These are phyloP conservation scores for Acidiella bohemica DNA, from an alignment of 495 filamentous ascomycete species.

Conservation along the genomic window DNA sequence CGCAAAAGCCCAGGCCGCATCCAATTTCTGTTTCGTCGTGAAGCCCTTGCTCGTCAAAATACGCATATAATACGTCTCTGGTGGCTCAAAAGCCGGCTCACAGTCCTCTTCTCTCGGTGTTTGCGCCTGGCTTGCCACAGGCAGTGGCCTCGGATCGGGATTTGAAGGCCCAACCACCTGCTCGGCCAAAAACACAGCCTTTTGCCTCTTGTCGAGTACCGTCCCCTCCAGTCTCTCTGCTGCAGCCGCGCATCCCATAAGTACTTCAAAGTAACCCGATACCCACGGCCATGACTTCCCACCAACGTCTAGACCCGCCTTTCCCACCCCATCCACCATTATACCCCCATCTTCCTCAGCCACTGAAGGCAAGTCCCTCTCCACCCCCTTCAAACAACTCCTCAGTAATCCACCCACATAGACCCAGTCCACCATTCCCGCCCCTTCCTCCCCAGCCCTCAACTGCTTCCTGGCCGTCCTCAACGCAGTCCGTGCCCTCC, in stretches of 20 bases:
- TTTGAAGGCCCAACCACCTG: slow-evolving; percentile 71
- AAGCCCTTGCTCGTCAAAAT: slow-evolving; percentile 68
- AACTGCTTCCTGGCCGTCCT: slow-evolving; percentile 10
- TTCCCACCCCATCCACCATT: slow-evolving; percentile 40
- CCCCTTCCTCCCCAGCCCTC: slow-evolving; percentile 28
- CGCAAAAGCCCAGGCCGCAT: slow-evolving; percentile 67
- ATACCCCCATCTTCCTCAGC: slow-evolving; percentile 41
- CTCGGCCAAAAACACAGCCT: slow-evolving; percentile 49
- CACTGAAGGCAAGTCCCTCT: slow-evolving; percentile 53
- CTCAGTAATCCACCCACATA: slow-evolving; percentile 41
- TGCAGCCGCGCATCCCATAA: slow-evolving; percentile 61
- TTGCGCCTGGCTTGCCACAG: slow-evolving; percentile 39
- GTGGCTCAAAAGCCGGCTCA: slow-evolving; percentile 45
- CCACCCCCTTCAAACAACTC: slow-evolving; percentile 35
- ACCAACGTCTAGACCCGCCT: slow-evolving; percentile 53
- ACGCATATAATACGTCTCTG: slow-evolving; percentile 61
- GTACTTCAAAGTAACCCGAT: slow-evolving; percentile 63
- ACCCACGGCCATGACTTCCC: slow-evolving; percentile 68
- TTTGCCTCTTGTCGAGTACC: slow-evolving; percentile 51
- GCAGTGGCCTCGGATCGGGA: slow-evolving; percentile 59
- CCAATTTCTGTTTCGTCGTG: slow-evolving; percentile 54
- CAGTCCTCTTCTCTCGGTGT: slow-evolving; percentile 61
- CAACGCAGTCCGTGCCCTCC: slow-evolving; percentile 32
- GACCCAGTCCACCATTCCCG: slow-evolving; percentile 50
- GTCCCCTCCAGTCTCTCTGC: slow-evolving; percentile 71